Evolutionary conservation across 1,284 basidiomycete species (phyloP).

Genomic region (Trametes sp.): DNA sequence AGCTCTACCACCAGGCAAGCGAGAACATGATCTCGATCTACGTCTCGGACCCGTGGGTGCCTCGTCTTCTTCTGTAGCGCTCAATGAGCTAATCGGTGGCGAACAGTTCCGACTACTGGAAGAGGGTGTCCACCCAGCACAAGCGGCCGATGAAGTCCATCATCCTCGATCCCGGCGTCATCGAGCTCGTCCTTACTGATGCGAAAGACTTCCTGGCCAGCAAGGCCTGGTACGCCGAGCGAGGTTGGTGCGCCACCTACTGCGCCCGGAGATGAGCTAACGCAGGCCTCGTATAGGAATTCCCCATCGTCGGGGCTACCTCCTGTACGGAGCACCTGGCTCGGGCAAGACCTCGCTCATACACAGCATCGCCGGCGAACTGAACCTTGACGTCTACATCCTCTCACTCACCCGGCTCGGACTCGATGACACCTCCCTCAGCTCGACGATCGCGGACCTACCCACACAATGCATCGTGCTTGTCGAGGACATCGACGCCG

Average conservation of each 20-base stretch:
- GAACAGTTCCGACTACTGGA: conserved; percentile 54
- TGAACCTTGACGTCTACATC: conserved; percentile 78
- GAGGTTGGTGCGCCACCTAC: conserved; percentile 45
- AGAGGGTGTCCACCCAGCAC: conserved; percentile 60
- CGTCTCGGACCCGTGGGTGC: conserved; percentile 55
- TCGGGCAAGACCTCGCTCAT: conserved; percentile 81
- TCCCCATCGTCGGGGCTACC: conserved; percentile 76
- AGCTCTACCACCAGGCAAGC: conserved; percentile 56
- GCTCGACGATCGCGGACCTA: conserved; percentile 66
- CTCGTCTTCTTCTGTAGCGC: not conserved
- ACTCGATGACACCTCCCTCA: conserved; percentile 71
- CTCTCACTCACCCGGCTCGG: conserved; percentile 75
- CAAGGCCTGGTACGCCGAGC: conserved; percentile 71
- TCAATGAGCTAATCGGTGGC: not conserved
- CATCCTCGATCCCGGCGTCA: conserved; percentile 70
- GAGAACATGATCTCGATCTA: conserved; percentile 63
- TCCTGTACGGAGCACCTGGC: conserved; percentile 77
- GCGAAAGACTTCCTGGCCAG: conserved; percentile 71
- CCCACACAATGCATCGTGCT: conserved; percentile 77
- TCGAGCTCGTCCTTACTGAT: conserved; percentile 69
- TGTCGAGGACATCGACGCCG: conserved; percentile 85
- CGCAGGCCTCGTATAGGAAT: no score
- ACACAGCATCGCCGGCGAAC: conserved; percentile 78
- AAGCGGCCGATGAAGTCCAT: conserved; percentile 72
- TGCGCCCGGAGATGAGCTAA: not conserved